These are phyloP conservation scores for Magnaporthales sp. DNA, from an alignment of 2,329 filamentous ascomycete genomes.

Conservation along the genomic window DNA sequence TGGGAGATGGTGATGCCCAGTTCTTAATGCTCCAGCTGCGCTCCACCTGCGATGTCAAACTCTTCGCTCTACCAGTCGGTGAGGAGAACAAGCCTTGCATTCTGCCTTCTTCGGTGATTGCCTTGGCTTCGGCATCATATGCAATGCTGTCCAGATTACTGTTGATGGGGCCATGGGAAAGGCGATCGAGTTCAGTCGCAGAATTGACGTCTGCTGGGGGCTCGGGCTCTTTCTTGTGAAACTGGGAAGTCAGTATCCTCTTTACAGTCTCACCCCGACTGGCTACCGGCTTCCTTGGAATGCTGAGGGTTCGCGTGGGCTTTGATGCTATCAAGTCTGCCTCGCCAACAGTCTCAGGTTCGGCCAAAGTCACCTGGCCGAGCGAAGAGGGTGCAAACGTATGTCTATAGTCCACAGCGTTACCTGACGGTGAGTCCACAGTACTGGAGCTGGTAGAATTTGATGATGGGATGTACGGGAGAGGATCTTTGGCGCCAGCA, in stretches of 20 bases:
- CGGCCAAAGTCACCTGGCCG: constrained; percentile 8
- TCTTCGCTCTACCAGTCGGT: constrained; percentile 18
- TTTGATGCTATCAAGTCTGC: background rate
- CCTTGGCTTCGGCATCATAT: constrained; percentile 18
- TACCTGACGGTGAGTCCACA: background rate
- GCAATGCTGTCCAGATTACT: constrained; percentile 17
- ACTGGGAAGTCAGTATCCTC: background rate
- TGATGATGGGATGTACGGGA: background rate
- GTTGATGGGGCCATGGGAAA: constrained; percentile 13
- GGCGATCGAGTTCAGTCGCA: constrained; percentile 12
- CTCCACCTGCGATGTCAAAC: constrained; percentile 20
- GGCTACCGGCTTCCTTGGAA: constrained; percentile 22
- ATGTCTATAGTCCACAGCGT: constrained; percentile 14
- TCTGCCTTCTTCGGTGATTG: constrained; percentile 10
- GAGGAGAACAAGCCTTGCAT: constrained; percentile 6
- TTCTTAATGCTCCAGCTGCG: constrained; percentile 12
- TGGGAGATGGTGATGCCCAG: constrained; percentile 10
- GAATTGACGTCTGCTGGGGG: background rate
- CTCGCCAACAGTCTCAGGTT: background rate
- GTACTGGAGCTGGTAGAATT: background rate
- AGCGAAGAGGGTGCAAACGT: constrained; percentile 16
- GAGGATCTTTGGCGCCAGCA: constrained; percentile 8
- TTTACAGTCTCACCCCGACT: constrained; percentile 3
- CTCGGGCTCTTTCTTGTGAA: background rate
- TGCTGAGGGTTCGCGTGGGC: constrained; percentile 15